Evolutionary conservation across 2,329 filamentous ascomycete genomes (phyloP), one percentile per base, ranked within the genome.

Genomic region (Chaetomiaceae sp.): DNA sequence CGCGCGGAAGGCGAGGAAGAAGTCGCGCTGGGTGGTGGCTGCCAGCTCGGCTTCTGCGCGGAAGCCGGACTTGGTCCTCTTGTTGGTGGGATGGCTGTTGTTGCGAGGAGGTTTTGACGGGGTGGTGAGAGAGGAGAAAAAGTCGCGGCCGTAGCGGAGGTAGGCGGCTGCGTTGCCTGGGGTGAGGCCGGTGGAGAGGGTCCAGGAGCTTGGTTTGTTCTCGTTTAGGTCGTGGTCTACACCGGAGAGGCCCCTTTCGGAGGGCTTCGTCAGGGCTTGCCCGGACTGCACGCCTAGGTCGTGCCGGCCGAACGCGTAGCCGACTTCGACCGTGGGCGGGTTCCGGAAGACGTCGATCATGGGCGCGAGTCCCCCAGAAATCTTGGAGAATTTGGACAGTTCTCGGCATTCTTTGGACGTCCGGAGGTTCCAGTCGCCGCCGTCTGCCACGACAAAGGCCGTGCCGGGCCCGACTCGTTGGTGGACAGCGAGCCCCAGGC

Each of bases 11-110:
- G 75, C 72, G 3, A 77, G 58, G 56, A 71, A 71, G 27, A 67
- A 67, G 27, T 70, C 65, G 16, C 65, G 64, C 30, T 67, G 61
- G 1, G 64, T 66, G 52, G 65, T 69, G 30, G 67, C 67, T 20
- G 69, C 72, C 1, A 77, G 59, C 49, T 77, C 75, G 8, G 72
- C 64, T 52, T 77, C 75, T 14, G 75, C 36, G 8, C 71, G 70
- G 42, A 73, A 61, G 10, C 63, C 54, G 7, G 42, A 11, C 3
- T 23, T 57, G 27, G 5, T 21, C 41, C 18, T 8, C 18, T 23
- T 29, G 25, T 2, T 29, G 36, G n/a, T 6, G 34, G 34, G 14
- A 29, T 23, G 59, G 3, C n/a, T n/a, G n/a, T n/a, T n/a, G n/a
- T n/a, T n/a, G n/a, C n/a, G 65, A 62, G 16, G 61, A 46, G 30